Conservation (phyloP, 1,139 yeast genomes). For the Geotrichum aggregatum region DNA sequence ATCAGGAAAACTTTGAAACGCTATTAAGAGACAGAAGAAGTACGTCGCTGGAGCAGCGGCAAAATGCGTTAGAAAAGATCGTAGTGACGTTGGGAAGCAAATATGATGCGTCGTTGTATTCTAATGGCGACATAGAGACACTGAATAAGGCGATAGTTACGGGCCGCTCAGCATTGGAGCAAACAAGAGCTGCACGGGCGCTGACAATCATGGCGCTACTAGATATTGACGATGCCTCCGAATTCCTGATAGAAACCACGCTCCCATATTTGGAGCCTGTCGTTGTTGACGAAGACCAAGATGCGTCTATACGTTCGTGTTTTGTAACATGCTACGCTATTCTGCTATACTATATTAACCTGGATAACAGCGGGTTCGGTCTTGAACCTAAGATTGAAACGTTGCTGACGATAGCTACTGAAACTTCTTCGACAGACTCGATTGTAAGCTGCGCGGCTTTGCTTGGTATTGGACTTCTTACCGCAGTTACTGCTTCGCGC, state of each 20-base stretch:
- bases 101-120: constrained; percentile 35
- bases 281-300: constrained; percentile 21
- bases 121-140: constrained; percentile 26
- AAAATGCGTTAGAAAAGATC: constrained; percentile 34
- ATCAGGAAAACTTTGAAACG: constrained; percentile 33
- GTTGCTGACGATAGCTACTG: constrained; percentile 35
- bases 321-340: constrained; percentile 32
- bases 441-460: constrained; percentile 35
- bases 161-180: constrained; percentile 28
- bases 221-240: constrained; percentile 31
- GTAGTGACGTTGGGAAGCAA: constrained; percentile 32
- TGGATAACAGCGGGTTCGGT: constrained; percentile 39
- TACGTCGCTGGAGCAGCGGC: constrained; percentile 36
- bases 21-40: constrained; percentile 35
- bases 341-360: constrained; percentile 33
- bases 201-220: constrained; percentile 30
- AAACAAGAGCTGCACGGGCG: constrained; percentile 12
- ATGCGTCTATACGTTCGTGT: constrained; percentile 28
- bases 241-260: constrained; percentile 24
- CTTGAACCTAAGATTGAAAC: constrained; percentile 32
- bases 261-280: constrained; percentile 26
- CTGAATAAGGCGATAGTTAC: constrained; percentile 31
- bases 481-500: constrained; percentile 21
- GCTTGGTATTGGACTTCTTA: constrained; percentile 37
- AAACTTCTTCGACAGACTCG: constrained; percentile 23